Base-by-base conservation (phyloP, 2,329 filamentous ascomycete genomes). In the Colletotrichum simmondsii region DNA sequence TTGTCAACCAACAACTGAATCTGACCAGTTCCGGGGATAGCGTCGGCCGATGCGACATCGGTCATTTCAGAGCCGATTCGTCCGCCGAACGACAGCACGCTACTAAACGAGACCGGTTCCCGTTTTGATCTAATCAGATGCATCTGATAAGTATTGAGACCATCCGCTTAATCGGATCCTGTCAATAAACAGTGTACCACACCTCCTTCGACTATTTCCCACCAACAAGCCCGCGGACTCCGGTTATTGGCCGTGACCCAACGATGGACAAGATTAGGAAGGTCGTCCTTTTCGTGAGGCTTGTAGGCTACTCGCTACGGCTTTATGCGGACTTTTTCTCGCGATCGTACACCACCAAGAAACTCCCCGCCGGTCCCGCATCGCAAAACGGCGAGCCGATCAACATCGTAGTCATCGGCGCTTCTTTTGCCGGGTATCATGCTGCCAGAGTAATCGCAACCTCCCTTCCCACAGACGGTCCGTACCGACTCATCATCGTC, bases 361-460 rank as follows among this genome's bases (percentile, higher is more conserved):
- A 75, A 26, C 63, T 74, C 19, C 56, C 70, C 26, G 60, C 69
- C 49, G 70, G 52, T 16, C 19, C 32, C 14, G n/a, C n/a, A 49
- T 75, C 72, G 3, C 75, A 76, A 7, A 53, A 75, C 1, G 65
- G 69, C 12, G 71, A 75, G 1, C 76, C 81, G 49, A 79, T 82
- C 60, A 90, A 87, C 69, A 85, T 92, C 54, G 84, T 91, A 71
- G 82, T 91, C 10, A 77, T 92, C 30, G 90, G 89, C 42, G 89
- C 86, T 61, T 90, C 88, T 0, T 91, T 90, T 76, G 88, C 88
- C 0, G 90, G 90, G 2, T 85, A 85, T 72, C 83, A 87, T 57
- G 83, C 85, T 6, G 85, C 85, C 0, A 82, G 83, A n/a, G 80
- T 83, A 11, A 83, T 92, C 5, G 82, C 85, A n/a, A 79, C 83